Base-by-base conservation (phyloP, 495 filamentous ascomycete species). In the Penicillium salamii region DNA sequence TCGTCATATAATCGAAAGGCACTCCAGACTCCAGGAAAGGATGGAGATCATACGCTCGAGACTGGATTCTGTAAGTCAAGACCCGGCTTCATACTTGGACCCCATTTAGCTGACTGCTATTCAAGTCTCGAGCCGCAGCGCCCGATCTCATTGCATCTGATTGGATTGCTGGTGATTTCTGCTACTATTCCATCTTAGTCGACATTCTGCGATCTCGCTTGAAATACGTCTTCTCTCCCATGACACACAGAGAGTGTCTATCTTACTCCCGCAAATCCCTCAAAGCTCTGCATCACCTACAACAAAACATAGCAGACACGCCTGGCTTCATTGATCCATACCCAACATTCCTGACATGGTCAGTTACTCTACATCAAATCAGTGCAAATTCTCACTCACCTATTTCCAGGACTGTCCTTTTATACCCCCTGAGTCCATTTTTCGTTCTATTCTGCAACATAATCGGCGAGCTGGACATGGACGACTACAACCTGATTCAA, bases 381-480 rank as follows among this genome's bases (percentile, higher is more conserved):
- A n/a, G 9, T 19, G n/a, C 29, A 6, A 5, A 13, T 1, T 32
- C 19, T 11, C 1, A 13, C 5, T 26, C 18, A 5, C 6, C 15
- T 5, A 24, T 28, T 20, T 11, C 3, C 14, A 65, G 62, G 62
- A 65, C 65, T 19, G 29, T 68, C 1, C 52, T 61, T 8, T 31
- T 65, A 18, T 65, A 68, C 35, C 65, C 65, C 1, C 40, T 63
- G 6, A 63, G 53, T 43, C 53, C 65, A 6, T 68, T 68, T 41
- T 68, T 68, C 23, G 65, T 68, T 13, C 40, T 65, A 7, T 62
- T 68, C 42, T 68, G 62, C 46, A 61, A 68, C 40, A 58, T 68
- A 18, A 62, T 68, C 39, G 53, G 53, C 5, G 57, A 59, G 17
- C 8, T 61, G 8, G 57, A 65, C 35, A 36, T 43, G 13, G 50